Conservation (phyloP, 352 stramenopile species). For the Phytophthora palmivora region DNA sequence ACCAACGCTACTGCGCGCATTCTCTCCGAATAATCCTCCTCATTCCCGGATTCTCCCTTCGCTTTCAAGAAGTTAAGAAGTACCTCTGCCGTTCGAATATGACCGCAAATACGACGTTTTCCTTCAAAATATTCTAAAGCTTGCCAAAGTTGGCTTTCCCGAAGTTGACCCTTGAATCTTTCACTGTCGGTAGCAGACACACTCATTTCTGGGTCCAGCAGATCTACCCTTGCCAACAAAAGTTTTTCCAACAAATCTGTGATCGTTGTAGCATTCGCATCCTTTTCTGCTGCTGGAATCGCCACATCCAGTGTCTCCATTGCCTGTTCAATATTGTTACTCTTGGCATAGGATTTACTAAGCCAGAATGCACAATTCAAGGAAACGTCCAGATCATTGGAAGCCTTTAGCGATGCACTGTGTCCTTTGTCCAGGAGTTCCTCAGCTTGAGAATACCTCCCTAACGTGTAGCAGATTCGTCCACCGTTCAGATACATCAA, state of each 20-base stretch:
- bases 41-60: background rate
- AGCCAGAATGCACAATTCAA: slow-evolving; percentile 62
- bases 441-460: slow-evolving; percentile 57
- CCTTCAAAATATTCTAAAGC: slow-evolving; percentile 60
- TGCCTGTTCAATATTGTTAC: slow-evolving; percentile 34
- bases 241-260: slow-evolving; percentile 54
- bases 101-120: slow-evolving; percentile 49
- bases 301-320: slow-evolving; percentile 33
- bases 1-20: slow-evolving; percentile 51
- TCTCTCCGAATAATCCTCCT: slow-evolving; percentile 15
- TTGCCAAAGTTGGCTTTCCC: slow-evolving; percentile 43
- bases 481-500: slow-evolving; percentile 67
- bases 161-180: slow-evolving; percentile 15
- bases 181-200: background rate
- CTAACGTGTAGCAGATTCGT: slow-evolving; percentile 60
- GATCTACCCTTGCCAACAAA: slow-evolving; percentile 52
- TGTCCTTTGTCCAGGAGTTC: slow-evolving; percentile 51
- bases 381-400: slow-evolving; percentile 41
- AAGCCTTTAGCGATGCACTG: slow-evolving; percentile 26
- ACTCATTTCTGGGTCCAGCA: slow-evolving; percentile 43
- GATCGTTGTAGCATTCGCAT: slow-evolving; percentile 22
- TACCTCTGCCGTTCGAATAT: slow-evolving; percentile 48
- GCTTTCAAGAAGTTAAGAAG: slow-evolving; percentile 36
- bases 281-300: slow-evolving; percentile 37
- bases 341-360: slow-evolving; percentile 55